phyloP scores from a whole-genome alignment of 306 rosid species.

The Medicago arabica region DNA sequence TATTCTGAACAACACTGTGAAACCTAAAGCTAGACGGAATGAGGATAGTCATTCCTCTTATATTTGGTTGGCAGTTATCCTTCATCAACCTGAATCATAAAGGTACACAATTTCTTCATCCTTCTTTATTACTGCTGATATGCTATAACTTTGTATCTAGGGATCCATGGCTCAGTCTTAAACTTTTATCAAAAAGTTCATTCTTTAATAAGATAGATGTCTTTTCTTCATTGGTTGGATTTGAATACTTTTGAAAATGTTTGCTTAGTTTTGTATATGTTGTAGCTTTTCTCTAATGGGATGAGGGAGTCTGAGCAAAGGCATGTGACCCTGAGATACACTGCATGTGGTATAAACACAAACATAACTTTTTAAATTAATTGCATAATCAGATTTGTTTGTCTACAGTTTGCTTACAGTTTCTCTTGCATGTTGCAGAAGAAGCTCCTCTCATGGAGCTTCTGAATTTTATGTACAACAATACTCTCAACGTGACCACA shows the following conservation, averaged over 20 bases:
- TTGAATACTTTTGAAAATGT: slow-evolving; percentile 6
- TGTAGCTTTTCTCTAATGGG: slow-evolving; percentile 91
- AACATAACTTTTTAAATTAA: not conserved
- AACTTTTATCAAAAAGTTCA: no score
- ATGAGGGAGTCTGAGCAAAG: slow-evolving; percentile 97
- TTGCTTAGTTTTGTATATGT: slow-evolving; percentile 36
- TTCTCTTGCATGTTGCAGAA: slow-evolving; percentile 63
- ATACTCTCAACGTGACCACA: slow-evolving; percentile 55
- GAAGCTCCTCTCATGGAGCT: slow-evolving; percentile 96
- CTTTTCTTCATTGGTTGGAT: slow-evolving; percentile 13
- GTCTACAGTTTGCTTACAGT: slow-evolving; percentile 34
- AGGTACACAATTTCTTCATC: no score
- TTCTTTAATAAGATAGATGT: slow-evolving; percentile 84
- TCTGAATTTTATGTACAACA: slow-evolving; percentile 87
- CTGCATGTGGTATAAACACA: slow-evolving; percentile 70
- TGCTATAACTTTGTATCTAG: no score
- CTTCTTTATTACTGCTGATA: no score
- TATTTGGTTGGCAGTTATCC: no score
- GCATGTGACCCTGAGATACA: slow-evolving; percentile 77
- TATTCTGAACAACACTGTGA: no score
- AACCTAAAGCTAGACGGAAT: no score
- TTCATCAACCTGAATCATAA: no score
- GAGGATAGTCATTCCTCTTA: no score
- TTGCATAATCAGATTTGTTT: slow-evolving; percentile 3
- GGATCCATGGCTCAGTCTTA: no score